Evolutionary conservation across 441 rosid genomes (phyloP).

Genomic region (Heliophila coronopifolia): DNA sequence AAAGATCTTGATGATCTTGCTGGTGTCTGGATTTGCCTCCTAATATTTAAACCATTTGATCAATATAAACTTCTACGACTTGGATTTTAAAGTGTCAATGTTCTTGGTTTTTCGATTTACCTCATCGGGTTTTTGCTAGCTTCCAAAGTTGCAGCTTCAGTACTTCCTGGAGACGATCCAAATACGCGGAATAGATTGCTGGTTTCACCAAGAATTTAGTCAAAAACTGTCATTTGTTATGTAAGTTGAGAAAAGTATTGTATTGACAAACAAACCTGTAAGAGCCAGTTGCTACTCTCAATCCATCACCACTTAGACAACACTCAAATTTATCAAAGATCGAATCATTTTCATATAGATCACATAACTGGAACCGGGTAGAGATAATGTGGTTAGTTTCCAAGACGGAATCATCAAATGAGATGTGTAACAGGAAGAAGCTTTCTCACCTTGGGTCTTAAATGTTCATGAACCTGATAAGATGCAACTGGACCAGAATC

Average conservation of each 20-base stretch:
- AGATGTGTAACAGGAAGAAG: slow-evolving; percentile 10
- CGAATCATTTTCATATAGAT: slow-evolving; percentile 70
- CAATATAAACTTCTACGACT: not conserved
- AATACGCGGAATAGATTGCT: slow-evolving; percentile 73
- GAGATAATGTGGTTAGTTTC: slow-evolving; percentile 2
- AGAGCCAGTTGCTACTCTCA: slow-evolving; percentile 67
- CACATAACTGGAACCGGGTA: slow-evolving; percentile 45
- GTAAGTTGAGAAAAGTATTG: not conserved
- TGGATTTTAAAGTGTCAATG: not conserved
- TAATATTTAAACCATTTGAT: slow-evolving; percentile 27
- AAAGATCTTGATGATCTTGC: slow-evolving; percentile 61
- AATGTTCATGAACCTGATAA: slow-evolving; percentile 70
- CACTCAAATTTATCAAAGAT: slow-evolving; percentile 79
- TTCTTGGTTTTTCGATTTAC: slow-evolving; percentile 25
- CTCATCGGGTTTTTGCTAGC: slow-evolving; percentile 78
- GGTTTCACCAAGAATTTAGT: slow-evolving; percentile 21
- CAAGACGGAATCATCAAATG: slow-evolving; percentile 7
- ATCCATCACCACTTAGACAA: slow-evolving; percentile 66
- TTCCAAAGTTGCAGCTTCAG: slow-evolving; percentile 63
- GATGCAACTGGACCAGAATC: slow-evolving; percentile 78
- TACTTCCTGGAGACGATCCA: slow-evolving; percentile 51
- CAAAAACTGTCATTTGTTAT: not conserved
- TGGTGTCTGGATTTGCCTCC: slow-evolving; percentile 64
- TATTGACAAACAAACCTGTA: slow-evolving; percentile 44
- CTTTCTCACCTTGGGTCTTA: slow-evolving; percentile 62